Conservation (phyloP, 352 stramenopile species). For the Phytophthora multivora region DNA sequence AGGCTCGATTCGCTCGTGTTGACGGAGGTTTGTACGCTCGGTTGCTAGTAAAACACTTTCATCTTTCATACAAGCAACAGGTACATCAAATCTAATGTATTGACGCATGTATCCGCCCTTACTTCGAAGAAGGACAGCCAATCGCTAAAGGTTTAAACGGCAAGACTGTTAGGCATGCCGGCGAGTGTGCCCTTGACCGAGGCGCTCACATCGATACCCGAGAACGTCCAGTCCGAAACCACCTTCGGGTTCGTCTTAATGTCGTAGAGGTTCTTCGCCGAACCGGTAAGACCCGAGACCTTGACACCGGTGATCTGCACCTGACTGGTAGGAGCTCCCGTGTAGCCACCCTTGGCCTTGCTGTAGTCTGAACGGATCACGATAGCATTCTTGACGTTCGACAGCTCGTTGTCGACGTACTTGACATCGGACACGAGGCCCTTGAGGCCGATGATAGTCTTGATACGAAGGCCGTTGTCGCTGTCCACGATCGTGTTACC, state of each 20-base stretch:
- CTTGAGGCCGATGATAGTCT: slow-evolving; percentile 24
- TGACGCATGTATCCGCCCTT: slow-evolving; percentile 1
- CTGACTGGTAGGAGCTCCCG: slow-evolving; percentile 15
- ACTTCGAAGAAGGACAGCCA: background rate
- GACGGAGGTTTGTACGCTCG: too few species aligned
- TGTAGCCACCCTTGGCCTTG: slow-evolving; percentile 29
- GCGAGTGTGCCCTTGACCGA: slow-evolving; percentile 5
- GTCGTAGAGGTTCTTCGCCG: slow-evolving; percentile 33
- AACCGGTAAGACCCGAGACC: slow-evolving; percentile 20
- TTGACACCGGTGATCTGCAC: slow-evolving; percentile 12
- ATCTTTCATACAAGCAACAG: too few species aligned
- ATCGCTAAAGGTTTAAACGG: slow-evolving; percentile 4
- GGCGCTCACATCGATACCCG: slow-evolving; percentile 7
- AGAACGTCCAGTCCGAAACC: slow-evolving; percentile 22
- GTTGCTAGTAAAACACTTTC: too few species aligned
- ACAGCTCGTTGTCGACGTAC: slow-evolving; percentile 27
- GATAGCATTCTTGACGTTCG: slow-evolving; percentile 21
- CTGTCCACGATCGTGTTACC: slow-evolving; percentile 37
- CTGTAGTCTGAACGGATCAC: slow-evolving; percentile 21
- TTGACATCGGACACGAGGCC: slow-evolving; percentile 20
- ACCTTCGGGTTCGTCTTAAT: slow-evolving; percentile 27
- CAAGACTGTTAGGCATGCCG: slow-evolving; percentile 6
- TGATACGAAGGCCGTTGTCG: slow-evolving; percentile 23
- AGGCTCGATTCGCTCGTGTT: background rate
- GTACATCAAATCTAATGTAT: slow-evolving; percentile 7